Conservation (phyloP, 2,329 filamentous ascomycete genomes). For the Pseudocercospora cruenta region DNA sequence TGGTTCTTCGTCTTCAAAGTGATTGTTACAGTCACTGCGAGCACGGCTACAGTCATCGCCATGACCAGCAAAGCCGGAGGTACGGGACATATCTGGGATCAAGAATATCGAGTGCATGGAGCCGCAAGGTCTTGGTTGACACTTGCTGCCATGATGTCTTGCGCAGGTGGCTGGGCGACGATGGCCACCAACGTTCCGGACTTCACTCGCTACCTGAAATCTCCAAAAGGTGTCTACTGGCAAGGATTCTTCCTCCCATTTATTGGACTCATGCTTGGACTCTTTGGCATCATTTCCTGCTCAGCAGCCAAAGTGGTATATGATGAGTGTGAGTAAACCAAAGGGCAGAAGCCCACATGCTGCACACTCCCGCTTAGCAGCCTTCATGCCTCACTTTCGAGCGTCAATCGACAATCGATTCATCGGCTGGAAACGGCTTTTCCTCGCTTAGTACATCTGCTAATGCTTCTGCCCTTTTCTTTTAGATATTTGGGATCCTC, state of each 20-base stretch:
- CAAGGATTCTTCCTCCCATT: slow-evolving; percentile 51
- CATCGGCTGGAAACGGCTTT: too few species aligned
- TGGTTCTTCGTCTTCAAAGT: slow-evolving; percentile 41
- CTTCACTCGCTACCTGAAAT: slow-evolving; percentile 42
- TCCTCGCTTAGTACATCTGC: too few species aligned
- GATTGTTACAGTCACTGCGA: slow-evolving; percentile 56
- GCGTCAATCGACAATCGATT: too few species aligned
- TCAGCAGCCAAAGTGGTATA: slow-evolving; percentile 59
- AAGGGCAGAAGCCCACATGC: too few species aligned
- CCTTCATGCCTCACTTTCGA: too few species aligned
- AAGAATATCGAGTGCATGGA: slow-evolving; percentile 35
- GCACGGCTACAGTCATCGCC: slow-evolving; percentile 52
- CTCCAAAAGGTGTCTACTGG: slow-evolving; percentile 39
- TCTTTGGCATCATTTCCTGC: slow-evolving; percentile 61
- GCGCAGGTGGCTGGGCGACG: slow-evolving; percentile 39
- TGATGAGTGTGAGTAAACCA: slow-evolving; percentile 41
- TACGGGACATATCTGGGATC: slow-evolving; percentile 36
- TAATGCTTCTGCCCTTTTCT: too few species aligned
- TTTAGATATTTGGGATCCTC: slow-evolving; percentile 40
- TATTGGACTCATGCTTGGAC: slow-evolving; percentile 52
- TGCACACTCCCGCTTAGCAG: too few species aligned
- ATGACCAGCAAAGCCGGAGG: slow-evolving; percentile 36
- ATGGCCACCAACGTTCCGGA: slow-evolving; percentile 44
- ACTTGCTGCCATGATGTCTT: slow-evolving; percentile 36
- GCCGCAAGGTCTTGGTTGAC: slow-evolving; percentile 33